A percentile compares a stretch with the other conserved stretches of the same genome.
These are phyloP conservation scores for Saccharomycopsis hybrid DNA, from an alignment of 1,139 yeast genomes.

Conservation along the genomic window DNA sequence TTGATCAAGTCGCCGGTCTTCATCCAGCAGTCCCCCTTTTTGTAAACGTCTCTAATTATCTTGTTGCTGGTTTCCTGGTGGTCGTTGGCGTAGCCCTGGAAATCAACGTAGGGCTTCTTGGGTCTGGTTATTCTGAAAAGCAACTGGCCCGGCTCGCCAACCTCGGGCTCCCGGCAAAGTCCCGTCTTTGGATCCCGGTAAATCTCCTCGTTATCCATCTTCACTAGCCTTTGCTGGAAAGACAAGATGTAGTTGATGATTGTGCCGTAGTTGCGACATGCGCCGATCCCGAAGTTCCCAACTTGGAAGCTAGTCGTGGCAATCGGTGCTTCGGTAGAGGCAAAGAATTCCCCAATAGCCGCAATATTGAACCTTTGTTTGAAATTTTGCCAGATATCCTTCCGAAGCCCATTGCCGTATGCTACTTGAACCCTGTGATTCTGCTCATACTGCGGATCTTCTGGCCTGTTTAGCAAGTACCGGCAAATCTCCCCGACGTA, in stretches of 20 bases:
- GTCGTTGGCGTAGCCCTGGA: slow-evolving; percentile 88
- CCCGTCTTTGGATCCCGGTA: slow-evolving; percentile 71
- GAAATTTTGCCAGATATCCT: slow-evolving; percentile 85
- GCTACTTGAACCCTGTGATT: slow-evolving; percentile 65
- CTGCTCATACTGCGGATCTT: slow-evolving; percentile 57
- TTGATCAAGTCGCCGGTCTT: slow-evolving; percentile 81
- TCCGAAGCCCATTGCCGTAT: slow-evolving; percentile 87
- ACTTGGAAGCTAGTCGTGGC: slow-evolving; percentile 79
- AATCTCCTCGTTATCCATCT: slow-evolving; percentile 71
- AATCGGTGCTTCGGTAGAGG: slow-evolving; percentile 89
- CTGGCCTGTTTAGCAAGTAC: slow-evolving; percentile 64
- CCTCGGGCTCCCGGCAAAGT: slow-evolving; percentile 42
- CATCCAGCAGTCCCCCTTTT: slow-evolving; percentile 87
- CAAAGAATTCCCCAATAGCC: slow-evolving; percentile 86
- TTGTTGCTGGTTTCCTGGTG: slow-evolving; percentile 73
- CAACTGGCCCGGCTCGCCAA: slow-evolving; percentile 81
- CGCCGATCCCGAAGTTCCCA: slow-evolving; percentile 82
- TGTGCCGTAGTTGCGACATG: slow-evolving; percentile 79
- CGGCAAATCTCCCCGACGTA: slow-evolving; percentile 97
- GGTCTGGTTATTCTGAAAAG: slow-evolving; percentile 69
- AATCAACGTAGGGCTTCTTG: slow-evolving; percentile 56
- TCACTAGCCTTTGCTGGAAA: slow-evolving; percentile 56
- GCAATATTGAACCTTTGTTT: slow-evolving; percentile 69
- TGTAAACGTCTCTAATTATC: slow-evolving; percentile 64
- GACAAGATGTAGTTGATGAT: slow-evolving; percentile 48